These are phyloP conservation scores for Huntiella moniliformis DNA, from an alignment of 2,329 filamentous ascomycete species.

Conservation along the genomic window DNA sequence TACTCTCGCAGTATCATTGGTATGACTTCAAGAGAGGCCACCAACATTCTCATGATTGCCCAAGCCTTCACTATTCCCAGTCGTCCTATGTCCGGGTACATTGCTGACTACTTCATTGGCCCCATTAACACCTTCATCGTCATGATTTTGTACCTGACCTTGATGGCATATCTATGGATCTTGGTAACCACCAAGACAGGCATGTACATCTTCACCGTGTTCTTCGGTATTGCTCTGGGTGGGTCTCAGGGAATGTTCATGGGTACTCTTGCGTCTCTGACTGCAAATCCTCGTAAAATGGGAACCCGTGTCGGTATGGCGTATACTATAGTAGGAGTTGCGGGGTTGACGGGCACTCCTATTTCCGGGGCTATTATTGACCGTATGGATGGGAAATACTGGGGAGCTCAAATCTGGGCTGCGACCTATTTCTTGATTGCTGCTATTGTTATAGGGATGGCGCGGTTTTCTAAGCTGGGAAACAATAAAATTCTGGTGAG, in stretches of 20 bases:
- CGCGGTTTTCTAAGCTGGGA: constrained; percentile 4
- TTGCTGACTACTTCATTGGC: constrained; percentile 34
- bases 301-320: constrained; percentile 29
- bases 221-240: constrained; percentile 27
- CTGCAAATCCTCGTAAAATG: constrained; percentile 25
- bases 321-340: constrained; percentile 23
- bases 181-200: constrained; percentile 24
- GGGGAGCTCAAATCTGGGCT: constrained; percentile 29
- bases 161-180: constrained; percentile 37
- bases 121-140: constrained; percentile 36
- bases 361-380: constrained; percentile 28
- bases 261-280: constrained; percentile 24
- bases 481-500: too few species aligned
- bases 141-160: constrained; percentile 24
- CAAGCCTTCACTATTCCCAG: constrained; percentile 37
- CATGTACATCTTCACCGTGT: constrained; percentile 26
- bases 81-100: constrained; percentile 31
- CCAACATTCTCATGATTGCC: constrained; percentile 36
- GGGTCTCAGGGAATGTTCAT: constrained; percentile 25
- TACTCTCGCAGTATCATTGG: constrained; percentile 25
- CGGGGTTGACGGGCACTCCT: constrained; percentile 26
- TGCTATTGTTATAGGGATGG: constrained; percentile 17
- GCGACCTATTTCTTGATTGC: constrained; percentile 22
- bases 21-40: constrained; percentile 29
- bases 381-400: constrained; percentile 20